Base-by-base conservation (phyloP, 306 rosid species). In the Cicer arietinum region DNA sequence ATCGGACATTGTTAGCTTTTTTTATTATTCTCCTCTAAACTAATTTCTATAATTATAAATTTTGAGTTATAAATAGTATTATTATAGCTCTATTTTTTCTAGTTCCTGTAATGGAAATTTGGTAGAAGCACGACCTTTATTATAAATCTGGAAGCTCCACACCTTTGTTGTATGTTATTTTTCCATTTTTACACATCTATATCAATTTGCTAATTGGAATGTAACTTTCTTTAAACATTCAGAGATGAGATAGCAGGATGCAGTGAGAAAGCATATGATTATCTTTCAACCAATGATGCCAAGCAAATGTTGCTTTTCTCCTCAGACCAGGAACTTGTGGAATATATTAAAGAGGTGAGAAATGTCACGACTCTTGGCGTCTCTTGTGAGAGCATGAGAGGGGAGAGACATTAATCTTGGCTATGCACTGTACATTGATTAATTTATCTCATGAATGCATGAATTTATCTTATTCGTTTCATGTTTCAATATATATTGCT, bases 221-320 rank as follows among this genome's bases (percentile, higher is more conserved):
- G 20, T 75, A 30, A 68, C 59, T 82, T 6, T 73, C 82, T 67
- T 74, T 71, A 72, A 65, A 50, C 66, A 70, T 80, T 12, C 85
- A 94, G 98, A 76, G 98, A 94, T 67, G 98, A 94, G 85, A 91
- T 91, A 87, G 94, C 97, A 18, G 97, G 97, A 75, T 94, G 98
- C 89, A 89, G 97, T 18, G 97, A 94, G 90, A 91, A 90, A 84
- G 98, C 98, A 37, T 94, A 91, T 83, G 98, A 94, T 76, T 86
- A 54, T 81, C 96, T 94, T 47, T 90, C 96, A 12, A 50, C 89
- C 60, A 89, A 83, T 13, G 90, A 94, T 89, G 97, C 98, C 12
- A 85, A 64, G 54, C 89, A 86, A 85, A 90, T 89, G 75, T 80
- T 94, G 86, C 67, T 94, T 65, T 94, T 58, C 85, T 71, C 92